These are phyloP conservation scores for Adansonia digitata DNA, from an alignment of 345 rosid genomes.

Conservation along the genomic window DNA sequence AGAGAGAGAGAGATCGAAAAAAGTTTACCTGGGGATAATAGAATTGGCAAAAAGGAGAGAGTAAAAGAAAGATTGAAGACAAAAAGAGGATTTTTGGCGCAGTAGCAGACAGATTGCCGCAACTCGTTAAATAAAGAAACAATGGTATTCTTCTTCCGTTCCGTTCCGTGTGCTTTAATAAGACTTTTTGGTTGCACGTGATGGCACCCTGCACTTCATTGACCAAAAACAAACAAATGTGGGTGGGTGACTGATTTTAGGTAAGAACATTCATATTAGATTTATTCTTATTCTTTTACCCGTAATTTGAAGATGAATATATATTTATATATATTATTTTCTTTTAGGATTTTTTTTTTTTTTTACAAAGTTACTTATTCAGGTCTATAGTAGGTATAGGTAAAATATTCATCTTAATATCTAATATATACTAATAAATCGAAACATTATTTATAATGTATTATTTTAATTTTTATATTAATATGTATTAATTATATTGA, in stretches of 20 bases:
- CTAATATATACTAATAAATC: too few relatives aligned
- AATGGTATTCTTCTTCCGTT: not conserved
- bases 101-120: constrained; percentile 10
- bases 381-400: too few relatives aligned
- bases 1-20: too few relatives aligned
- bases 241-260: not conserved
- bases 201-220: not conserved
- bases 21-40: not conserved
- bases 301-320: too few relatives aligned
- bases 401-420: too few relatives aligned
- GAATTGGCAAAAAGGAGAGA: constrained; percentile 22
- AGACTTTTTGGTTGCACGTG: not conserved
- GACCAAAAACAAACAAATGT: not conserved
- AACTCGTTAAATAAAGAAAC: not conserved
- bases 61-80: constrained; percentile 15
- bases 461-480: too few relatives aligned
- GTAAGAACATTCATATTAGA: not conserved
- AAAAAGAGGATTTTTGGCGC: constrained; percentile 1
- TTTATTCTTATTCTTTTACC: too few relatives aligned
- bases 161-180: not conserved
- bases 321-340: too few relatives aligned
- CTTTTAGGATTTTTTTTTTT: too few relatives aligned
- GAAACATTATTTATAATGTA: too few relatives aligned
- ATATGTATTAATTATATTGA: too few relatives aligned
- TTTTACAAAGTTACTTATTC: too few relatives aligned